Conservation (phyloP, 2,329 filamentous ascomycete genomes). For the Eurotiales sp. region DNA sequence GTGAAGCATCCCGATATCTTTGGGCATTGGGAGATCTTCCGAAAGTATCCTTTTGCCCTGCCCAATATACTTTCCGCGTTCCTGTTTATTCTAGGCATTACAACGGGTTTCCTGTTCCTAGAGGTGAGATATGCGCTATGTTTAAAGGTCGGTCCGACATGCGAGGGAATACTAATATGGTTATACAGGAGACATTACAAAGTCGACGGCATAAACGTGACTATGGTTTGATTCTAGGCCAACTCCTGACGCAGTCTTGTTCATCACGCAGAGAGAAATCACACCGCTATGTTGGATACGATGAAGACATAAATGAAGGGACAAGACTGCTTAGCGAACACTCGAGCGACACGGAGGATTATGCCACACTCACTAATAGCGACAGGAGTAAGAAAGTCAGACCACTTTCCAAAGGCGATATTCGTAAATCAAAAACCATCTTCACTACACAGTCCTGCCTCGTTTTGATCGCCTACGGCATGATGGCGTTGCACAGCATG, state of each 20-base stretch:
- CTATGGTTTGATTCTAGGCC: constrained; percentile 70
- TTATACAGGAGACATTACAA: constrained; percentile 66
- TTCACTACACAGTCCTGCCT: constrained; percentile 71
- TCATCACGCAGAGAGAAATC: constrained; percentile 23
- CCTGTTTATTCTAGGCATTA: constrained; percentile 75
- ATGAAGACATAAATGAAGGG: constrained; percentile 26
- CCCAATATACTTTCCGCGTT: constrained; percentile 75
- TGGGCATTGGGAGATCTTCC: constrained; percentile 63
- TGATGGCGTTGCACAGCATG: constrained; percentile 76
- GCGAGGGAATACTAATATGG: constrained; percentile 2
- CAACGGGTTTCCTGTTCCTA: constrained; percentile 73
- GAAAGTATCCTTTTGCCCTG: constrained; percentile 73
- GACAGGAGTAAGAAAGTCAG: background rate
- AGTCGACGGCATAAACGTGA: constrained; percentile 66
- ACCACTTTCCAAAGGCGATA: constrained; percentile 13
- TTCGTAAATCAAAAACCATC: constrained; percentile 55
- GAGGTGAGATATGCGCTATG: constrained; percentile 45
- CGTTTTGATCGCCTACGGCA: constrained; percentile 72
- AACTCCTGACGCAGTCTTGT: constrained; percentile 54
- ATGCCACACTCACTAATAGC: constrained; percentile 8
- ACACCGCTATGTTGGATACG: constrained; percentile 11
- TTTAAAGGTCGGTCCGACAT: too few relatives aligned
- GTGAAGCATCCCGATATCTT: constrained; percentile 70
- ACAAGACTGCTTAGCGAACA: constrained; percentile 27
- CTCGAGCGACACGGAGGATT: constrained; percentile 6